phyloP scores from a whole-genome alignment of 805 yeast species.

The Grigorovia transvaalensis region DNA sequence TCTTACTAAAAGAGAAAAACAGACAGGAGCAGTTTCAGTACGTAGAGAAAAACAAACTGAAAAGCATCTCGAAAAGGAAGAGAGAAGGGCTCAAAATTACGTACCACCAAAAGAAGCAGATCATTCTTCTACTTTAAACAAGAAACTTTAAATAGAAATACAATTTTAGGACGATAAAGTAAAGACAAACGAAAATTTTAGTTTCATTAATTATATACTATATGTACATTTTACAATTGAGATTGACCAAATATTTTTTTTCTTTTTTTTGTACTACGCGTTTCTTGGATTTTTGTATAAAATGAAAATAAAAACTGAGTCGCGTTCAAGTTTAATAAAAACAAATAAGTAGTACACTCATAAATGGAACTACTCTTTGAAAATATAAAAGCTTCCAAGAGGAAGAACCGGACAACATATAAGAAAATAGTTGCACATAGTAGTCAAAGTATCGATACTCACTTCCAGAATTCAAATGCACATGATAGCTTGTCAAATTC shows the following conservation, averaged over 20 bases:
- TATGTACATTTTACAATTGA: too few species aligned
- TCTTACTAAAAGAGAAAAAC: conserved; percentile 78
- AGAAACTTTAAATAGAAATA: background rate
- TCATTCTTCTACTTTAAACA: conserved; percentile 20
- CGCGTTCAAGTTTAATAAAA: too few species aligned
- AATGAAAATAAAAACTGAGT: too few species aligned
- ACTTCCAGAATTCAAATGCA: background rate
- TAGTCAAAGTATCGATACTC: conserved; percentile 5
- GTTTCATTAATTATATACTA: too few species aligned
- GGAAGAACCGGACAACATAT: conserved; percentile 17
- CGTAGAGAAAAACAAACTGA: conserved; percentile 72
- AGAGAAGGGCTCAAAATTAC: conserved; percentile 66
- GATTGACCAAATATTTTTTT: too few species aligned
- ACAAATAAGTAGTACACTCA: too few species aligned
- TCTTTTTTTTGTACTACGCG: too few species aligned
- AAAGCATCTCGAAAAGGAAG: conserved; percentile 51
- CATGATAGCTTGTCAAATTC: too few species aligned
- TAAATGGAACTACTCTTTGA: conserved; percentile 21
- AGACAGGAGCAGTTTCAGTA: conserved; percentile 55
- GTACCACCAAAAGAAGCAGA: conserved; percentile 75
- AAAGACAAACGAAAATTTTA: too few species aligned
- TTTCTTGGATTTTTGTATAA: too few species aligned
- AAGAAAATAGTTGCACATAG: conserved; percentile 9
- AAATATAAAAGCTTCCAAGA: conserved; percentile 7
- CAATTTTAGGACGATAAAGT: background rate